These are phyloP conservation scores for Colletotrichum sidae DNA, from an alignment of 2,329 filamentous ascomycete genomes.

Conservation along the genomic window DNA sequence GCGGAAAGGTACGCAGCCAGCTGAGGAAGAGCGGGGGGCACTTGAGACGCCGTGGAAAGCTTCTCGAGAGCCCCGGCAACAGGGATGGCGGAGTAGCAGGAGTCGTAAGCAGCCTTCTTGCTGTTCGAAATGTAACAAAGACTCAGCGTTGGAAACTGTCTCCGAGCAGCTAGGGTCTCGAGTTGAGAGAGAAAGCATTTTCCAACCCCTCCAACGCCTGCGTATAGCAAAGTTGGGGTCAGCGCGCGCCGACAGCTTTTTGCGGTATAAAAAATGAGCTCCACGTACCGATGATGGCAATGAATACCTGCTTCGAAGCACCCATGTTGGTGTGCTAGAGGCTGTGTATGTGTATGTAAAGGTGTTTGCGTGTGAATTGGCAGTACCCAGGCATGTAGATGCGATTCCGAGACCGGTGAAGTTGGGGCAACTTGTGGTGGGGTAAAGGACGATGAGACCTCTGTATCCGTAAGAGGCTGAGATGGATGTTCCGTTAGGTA, in stretches of 20 bases:
- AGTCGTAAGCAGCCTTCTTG: slow-evolving; percentile 82
- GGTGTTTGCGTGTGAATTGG: background rate
- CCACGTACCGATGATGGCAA: slow-evolving; percentile 63
- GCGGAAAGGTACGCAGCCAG: slow-evolving; percentile 82
- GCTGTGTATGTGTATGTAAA: background rate
- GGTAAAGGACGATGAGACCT: background rate
- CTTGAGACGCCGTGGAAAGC: slow-evolving; percentile 72
- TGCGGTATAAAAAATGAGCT: background rate
- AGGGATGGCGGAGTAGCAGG: slow-evolving; percentile 76
- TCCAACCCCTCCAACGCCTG: slow-evolving; percentile 93
- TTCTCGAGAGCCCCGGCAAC: slow-evolving; percentile 71
- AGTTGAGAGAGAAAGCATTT: slow-evolving; percentile 91
- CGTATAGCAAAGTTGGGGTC: slow-evolving; percentile 20
- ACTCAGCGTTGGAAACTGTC: slow-evolving; percentile 76
- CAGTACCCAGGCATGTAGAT: slow-evolving; percentile 1
- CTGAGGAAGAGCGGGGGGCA: slow-evolving; percentile 75
- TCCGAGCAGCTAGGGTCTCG: slow-evolving; percentile 72
- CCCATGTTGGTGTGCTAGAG: slow-evolving; percentile 49
- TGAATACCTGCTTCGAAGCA: slow-evolving; percentile 59
- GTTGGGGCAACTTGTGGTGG: slow-evolving; percentile 21
- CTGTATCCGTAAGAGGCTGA: too few species aligned
- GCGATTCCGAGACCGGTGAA: background rate
- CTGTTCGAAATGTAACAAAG: slow-evolving; percentile 90
- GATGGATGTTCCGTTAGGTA: too few species aligned
- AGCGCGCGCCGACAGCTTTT: background rate